Base-by-base conservation (phyloP, 208 protist genomes). In the Leishmania tarentolae region DNA sequence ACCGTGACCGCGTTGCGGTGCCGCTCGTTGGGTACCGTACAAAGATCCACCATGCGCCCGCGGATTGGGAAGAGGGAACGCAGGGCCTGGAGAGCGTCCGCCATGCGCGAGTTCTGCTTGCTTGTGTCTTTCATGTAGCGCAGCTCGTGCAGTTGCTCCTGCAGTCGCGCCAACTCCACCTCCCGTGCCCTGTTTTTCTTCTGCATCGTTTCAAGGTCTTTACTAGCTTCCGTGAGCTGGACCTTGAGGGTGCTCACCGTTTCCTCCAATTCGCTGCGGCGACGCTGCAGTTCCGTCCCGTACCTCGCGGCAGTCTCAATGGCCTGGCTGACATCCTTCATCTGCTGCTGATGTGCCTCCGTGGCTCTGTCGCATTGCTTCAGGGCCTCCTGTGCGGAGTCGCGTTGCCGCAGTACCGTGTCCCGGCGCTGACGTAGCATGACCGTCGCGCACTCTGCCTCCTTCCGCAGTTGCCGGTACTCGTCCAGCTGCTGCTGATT, bases 1-100 rank as follows among this genome's bases (percentile, higher is more conserved):
- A 99, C 95, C 15, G 98, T 98, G 3, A 99, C 88, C 4, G 99
- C 99, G 68, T 95, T 88, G 56, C 94, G 83, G 88, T 99, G 99
- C 65, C 94, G 93, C 8, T 94, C 88, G 68, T 98, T 91, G 35
- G 90, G 92, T 31, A 99, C 92, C 50, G 87, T 96, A 88, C 96
- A 99, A 15, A 99, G 86, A 84, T 99, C 98, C 40, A 97, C 85
- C 42, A 99, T 53, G 37, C 92, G 92, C 1, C 98, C 98, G 47
- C 92, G 87, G 31, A 99, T 93, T 40, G 93, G 94, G 63, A 98
- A 97, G 69, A 99, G 88, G 44, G 91, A 79, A 79, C 98, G 96
- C 73, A 99, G 83, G 3, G 88, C 89, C 73, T 98, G 92, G 5
- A 99, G 75, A 0, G 95, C 93, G 52, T 98, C 94, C 40, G 89